phyloP scores from a whole-genome alignment of 2,329 filamentous ascomycete genomes.

The Pestalotiopsis fici region DNA sequence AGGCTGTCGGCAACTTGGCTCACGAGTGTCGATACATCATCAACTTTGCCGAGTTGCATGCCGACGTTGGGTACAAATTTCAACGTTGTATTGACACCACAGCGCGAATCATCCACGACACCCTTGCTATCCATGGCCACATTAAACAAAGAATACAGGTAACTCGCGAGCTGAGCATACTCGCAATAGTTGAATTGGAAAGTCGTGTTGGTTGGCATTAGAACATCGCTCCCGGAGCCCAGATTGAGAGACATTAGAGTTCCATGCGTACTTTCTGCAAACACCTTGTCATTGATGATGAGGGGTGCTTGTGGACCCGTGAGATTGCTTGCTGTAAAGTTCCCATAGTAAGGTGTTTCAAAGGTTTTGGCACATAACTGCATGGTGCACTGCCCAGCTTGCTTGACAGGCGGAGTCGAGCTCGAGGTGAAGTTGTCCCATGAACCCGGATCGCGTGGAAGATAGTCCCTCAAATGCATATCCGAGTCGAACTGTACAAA shows the following conservation, averaged over 20 bases:
- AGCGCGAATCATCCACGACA: neutral
- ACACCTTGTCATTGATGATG: too few relatives aligned
- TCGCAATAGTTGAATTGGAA: neutral
- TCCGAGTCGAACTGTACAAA: neutral
- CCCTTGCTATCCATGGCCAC: neutral
- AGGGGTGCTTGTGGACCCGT: neutral
- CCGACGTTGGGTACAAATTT: neutral
- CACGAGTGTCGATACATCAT: neutral
- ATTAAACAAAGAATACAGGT: neutral
- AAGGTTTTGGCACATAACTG: neutral
- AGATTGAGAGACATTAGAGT: neutral
- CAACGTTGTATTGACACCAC: neutral
- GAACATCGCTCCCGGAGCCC: neutral
- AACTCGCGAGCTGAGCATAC: neutral
- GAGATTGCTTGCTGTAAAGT: neutral
- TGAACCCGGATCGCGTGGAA: too few relatives aligned
- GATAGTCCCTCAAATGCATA: neutral
- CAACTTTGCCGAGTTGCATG: neutral
- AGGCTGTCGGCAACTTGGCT: neutral
- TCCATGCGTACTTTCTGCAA: neutral
- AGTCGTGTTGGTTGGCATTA: neutral
- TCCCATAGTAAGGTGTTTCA: neutral
- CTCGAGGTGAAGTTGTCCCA: neutral
- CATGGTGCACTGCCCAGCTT: neutral
- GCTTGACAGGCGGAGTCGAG: neutral